Conservation (phyloP, 805 yeast species). For the Candida xyloterini region DNA sequence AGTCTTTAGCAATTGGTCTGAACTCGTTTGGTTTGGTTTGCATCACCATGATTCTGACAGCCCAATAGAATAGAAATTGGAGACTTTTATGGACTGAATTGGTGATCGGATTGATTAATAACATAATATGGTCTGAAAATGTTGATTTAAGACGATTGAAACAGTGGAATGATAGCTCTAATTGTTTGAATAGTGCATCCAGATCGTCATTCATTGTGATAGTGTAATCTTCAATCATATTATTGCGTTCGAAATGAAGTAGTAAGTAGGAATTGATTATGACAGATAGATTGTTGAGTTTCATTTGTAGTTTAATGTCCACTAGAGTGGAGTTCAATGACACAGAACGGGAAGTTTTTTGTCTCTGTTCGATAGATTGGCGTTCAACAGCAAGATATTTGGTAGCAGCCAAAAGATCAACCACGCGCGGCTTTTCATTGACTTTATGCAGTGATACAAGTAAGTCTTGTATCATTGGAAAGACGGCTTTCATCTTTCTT, state of each 20-base stretch:
- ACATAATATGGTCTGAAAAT: conserved; percentile 8
- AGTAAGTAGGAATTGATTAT: conserved; percentile 19
- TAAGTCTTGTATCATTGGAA: conserved; percentile 18
- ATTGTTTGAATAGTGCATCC: not conserved
- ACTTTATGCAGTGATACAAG: conserved; percentile 23
- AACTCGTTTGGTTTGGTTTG: not conserved
- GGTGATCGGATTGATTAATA: conserved; percentile 10
- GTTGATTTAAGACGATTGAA: conserved; percentile 7
- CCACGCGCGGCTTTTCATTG: conserved; percentile 19
- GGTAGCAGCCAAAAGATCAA: conserved; percentile 22
- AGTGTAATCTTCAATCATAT: conserved; percentile 4
- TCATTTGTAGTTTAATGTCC: conserved; percentile 1
- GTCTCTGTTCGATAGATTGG: not conserved
- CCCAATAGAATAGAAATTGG: conserved; percentile 14
- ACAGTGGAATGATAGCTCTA: conserved; percentile 7
- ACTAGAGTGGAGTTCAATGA: not conserved
- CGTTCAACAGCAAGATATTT: conserved; percentile 6
- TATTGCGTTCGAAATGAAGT: conserved; percentile 18
- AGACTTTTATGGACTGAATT: conserved; percentile 11
- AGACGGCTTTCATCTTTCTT: conserved; percentile 16
- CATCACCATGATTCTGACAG: conserved; percentile 12
- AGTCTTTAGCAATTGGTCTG: not conserved
- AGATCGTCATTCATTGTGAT: conserved; percentile 3
- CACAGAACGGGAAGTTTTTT: not conserved
- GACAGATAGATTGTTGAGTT: conserved; percentile 13